A percentile compares a stretch with the other conserved stretches of the same genome.
Conservation (phyloP, 371 early-diverging fungal genomes). For the Massospora cicadina region DNA sequence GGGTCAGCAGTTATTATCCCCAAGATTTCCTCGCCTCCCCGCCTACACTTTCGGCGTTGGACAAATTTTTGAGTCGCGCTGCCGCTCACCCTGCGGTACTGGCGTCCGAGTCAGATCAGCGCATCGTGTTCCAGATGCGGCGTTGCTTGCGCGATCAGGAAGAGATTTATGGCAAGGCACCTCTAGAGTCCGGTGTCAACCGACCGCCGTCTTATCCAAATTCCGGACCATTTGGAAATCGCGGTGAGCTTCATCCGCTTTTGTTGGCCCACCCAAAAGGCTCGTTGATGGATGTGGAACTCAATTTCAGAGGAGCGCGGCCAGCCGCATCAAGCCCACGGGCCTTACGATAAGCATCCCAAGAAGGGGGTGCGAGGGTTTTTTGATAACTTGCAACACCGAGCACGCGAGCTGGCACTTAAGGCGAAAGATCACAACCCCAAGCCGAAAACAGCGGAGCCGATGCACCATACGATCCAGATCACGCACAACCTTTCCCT, state of each 20-base stretch:
- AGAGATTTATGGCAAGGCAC: background rate
- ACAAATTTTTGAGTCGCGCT: background rate
- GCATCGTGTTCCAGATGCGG: background rate
- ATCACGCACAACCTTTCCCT: constrained; percentile 16
- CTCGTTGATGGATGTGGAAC: too few relatives aligned
- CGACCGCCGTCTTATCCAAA: too few relatives aligned
- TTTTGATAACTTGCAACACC: background rate
- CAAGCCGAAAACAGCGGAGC: background rate
- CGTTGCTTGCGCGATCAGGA: background rate
- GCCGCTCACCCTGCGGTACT: background rate
- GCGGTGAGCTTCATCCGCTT: too few relatives aligned
- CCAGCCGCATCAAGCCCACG: background rate
- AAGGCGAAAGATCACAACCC: background rate
- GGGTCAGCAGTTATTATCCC: constrained; percentile 42
- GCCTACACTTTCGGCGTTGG: background rate
- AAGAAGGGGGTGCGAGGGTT: background rate
- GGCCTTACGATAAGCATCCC: background rate
- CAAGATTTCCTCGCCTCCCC: constrained; percentile 25
- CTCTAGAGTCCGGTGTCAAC: too few relatives aligned
- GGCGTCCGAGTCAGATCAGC: background rate
- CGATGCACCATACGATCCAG: constrained; percentile 12
- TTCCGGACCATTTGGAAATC: too few relatives aligned
- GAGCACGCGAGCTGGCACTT: background rate
- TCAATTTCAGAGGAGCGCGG: too few relatives aligned
- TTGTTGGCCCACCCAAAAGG: too few relatives aligned